phyloP scores from a whole-genome alignment of 2,329 filamentous ascomycete species.

The Leptographium lundbergii region DNA sequence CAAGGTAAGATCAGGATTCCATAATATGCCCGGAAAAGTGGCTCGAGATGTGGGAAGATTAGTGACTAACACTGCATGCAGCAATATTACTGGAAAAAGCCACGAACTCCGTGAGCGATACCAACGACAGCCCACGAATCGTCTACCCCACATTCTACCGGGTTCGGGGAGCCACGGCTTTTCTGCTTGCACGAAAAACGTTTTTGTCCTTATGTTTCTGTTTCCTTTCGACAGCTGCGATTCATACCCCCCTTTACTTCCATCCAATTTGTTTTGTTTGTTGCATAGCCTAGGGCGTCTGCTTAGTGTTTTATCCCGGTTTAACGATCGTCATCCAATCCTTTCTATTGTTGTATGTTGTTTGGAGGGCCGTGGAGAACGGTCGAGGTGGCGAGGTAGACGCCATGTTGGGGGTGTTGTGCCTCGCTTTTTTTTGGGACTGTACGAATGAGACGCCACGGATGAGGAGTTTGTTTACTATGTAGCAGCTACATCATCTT shows the following conservation, averaged over 20 bases:
- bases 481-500: background rate
- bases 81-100: slow-evolving; percentile 62
- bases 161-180: background rate
- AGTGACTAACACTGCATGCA: slow-evolving; percentile 18
- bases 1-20: slow-evolving; percentile 51
- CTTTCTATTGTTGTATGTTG: background rate
- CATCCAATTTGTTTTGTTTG: background rate
- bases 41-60: background rate
- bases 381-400: background rate
- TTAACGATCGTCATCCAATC: background rate
- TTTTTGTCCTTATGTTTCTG: background rate
- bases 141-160: background rate
- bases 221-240: background rate
- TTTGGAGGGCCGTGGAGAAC: background rate
- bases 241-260: background rate
- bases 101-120: slow-evolving; percentile 38
- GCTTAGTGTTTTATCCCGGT: background rate
- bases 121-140: background rate
- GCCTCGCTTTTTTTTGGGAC: background rate
- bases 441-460: background rate
- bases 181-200: background rate
- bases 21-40: background rate
- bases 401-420: background rate
- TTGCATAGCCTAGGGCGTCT: slow-evolving; percentile 8
- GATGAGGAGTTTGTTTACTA: background rate